Evolutionary conservation across 208 protist species (phyloP).

Genomic region (Leptomonas pyrrhocoris): DNA sequence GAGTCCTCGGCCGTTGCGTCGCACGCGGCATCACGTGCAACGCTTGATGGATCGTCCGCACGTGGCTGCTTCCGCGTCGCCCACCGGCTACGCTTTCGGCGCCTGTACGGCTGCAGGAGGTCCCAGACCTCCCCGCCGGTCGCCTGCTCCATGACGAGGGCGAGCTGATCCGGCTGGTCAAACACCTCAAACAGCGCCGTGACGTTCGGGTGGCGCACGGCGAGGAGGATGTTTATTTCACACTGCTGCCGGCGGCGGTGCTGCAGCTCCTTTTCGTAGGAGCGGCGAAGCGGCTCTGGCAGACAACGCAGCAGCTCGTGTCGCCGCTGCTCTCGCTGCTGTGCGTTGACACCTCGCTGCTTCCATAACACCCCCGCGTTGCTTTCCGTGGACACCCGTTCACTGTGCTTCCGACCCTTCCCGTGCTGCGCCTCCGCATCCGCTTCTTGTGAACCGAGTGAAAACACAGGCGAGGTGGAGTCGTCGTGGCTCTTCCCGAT

Average conservation of each 20-base stretch:
- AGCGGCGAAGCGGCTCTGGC: constrained; percentile 27
- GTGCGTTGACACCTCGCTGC: too few relatives aligned
- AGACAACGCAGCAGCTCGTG: constrained; percentile 38
- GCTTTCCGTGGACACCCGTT: too few relatives aligned
- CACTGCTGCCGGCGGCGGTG: constrained; percentile 62
- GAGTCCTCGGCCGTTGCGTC: constrained; percentile 16
- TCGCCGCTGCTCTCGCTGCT: constrained; percentile 27
- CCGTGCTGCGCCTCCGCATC: not conserved
- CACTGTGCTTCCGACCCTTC: too few relatives aligned
- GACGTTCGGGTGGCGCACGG: constrained; percentile 64
- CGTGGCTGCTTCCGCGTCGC: not conserved
- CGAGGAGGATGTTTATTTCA: constrained; percentile 75
- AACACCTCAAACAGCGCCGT: constrained; percentile 72
- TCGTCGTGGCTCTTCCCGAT: constrained; percentile 36
- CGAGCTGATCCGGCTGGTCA: constrained; percentile 49
- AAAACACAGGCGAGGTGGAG: too few relatives aligned
- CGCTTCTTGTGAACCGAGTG: not conserved
- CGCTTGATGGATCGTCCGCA: not conserved
- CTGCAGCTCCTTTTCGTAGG: constrained; percentile 47
- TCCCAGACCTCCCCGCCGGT: constrained; percentile 60
- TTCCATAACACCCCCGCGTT: too few relatives aligned
- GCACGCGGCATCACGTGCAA: too few relatives aligned
- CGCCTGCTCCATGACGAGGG: constrained; percentile 81
- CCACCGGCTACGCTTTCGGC: not conserved
- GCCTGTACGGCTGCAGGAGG: constrained; percentile 47